Percentiles rank a stretch among this genome's conserved stretches.
phyloP scores from a whole-genome alignment of 2,329 filamentous ascomycete species.

The Aspergillus sp. region DNA sequence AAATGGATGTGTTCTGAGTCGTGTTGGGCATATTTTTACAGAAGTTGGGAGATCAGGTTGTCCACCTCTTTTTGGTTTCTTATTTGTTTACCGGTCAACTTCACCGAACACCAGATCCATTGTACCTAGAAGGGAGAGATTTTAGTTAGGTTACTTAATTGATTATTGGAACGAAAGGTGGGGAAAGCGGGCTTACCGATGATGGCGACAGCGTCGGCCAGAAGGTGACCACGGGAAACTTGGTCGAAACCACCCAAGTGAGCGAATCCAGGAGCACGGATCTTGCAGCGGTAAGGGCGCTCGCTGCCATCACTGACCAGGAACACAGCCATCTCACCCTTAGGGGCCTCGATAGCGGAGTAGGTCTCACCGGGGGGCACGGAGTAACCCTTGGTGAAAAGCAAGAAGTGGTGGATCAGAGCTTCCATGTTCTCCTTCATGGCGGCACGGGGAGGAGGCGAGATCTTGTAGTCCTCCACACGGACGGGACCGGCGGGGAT shows the following conservation, averaged over 20 bases:
- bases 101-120: constrained; percentile 89
- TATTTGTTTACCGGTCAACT: constrained; percentile 50
- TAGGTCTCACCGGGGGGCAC: constrained; percentile 98
- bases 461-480: constrained; percentile 98
- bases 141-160: constrained; percentile 7
- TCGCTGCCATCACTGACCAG: constrained; percentile 95
- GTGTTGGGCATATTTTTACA: constrained; percentile 13
- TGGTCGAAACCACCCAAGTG: constrained; percentile 95
- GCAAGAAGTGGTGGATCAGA: constrained; percentile 96
- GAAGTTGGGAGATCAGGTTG: constrained; percentile 11
- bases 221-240: constrained; percentile 82
- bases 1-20: neutral
- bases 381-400: constrained; percentile 97
- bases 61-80: neutral
- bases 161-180: no score
- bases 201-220: constrained; percentile 95
- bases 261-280: constrained; percentile 93
- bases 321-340: constrained; percentile 99
- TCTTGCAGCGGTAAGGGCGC: constrained; percentile 95
- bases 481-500: constrained; percentile 94
- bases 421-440: constrained; percentile 99
- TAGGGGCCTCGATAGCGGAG: constrained; percentile 96
- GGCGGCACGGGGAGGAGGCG: constrained; percentile 88
- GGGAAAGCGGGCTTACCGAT: constrained; percentile 56
- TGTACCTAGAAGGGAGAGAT: constrained; percentile 46